These are phyloP conservation scores for Fistulina hepatica DNA, from an alignment of 1,284 basidiomycete species.

Conservation along the genomic window DNA sequence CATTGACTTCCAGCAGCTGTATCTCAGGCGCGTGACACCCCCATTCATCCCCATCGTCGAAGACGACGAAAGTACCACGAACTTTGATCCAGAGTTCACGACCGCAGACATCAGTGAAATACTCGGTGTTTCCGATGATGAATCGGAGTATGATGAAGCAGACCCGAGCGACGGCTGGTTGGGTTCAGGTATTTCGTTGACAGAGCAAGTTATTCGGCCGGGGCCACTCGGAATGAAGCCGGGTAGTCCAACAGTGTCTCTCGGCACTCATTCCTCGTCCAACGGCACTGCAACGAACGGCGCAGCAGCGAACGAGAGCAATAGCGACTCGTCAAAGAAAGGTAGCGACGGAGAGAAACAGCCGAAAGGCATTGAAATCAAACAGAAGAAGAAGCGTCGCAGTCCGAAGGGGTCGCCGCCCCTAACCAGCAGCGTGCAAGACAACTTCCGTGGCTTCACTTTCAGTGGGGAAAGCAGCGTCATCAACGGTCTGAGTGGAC, in stretches of 20 bases:
- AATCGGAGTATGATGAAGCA: conserved; percentile 50
- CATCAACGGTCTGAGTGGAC: conserved; percentile 28
- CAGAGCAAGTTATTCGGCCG: conserved; percentile 48
- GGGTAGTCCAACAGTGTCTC: conserved; percentile 12
- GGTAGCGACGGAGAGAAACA: conserved; percentile 8
- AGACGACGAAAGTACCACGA: conserved; percentile 94
- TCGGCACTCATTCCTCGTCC: conserved; percentile 13
- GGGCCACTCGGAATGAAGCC: conserved; percentile 63
- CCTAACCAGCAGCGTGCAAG: conserved; percentile 83
- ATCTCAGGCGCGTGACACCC: conserved; percentile 86
- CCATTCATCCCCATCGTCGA: conserved; percentile 98
- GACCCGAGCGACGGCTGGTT: conserved; percentile 69
- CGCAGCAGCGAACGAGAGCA: conserved; percentile 11
- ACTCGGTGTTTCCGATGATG: conserved; percentile 49
- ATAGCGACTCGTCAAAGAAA: conserved; percentile 11
- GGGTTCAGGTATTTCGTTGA: conserved; percentile 27
- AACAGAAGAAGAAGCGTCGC: conserved; percentile 35
- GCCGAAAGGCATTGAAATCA: conserved; percentile 48
- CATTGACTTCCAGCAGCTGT: conserved; percentile 86
- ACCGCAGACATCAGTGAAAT: conserved; percentile 64
- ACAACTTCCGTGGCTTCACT: conserved; percentile 89
- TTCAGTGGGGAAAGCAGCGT: conserved; percentile 77
- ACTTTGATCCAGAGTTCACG: conserved; percentile 99
- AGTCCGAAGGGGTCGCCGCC: conserved; percentile 46
- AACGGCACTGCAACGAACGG: conserved; percentile 12